These are phyloP conservation scores for Coix lacrymajobi DNA, from an alignment of 176 grass and related monocot genomes.

Conservation along the genomic window DNA sequence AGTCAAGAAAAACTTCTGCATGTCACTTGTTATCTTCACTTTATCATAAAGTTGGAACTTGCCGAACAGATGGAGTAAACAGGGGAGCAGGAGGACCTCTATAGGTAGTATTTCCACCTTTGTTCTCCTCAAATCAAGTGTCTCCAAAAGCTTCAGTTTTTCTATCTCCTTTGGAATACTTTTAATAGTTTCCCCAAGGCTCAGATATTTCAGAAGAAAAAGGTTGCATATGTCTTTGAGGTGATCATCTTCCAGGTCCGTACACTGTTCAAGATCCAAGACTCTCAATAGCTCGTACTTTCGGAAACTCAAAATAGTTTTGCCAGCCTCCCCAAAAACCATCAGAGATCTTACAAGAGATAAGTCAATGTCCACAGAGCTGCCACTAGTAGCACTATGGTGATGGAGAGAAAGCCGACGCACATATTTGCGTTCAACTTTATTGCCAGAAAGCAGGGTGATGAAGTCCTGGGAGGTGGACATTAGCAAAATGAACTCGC, in stretches of 20 bases:
- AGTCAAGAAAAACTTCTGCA: not conserved
- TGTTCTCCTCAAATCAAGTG: constrained; percentile 3
- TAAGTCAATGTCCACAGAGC: not conserved
- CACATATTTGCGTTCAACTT: not conserved
- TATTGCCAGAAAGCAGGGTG: not conserved
- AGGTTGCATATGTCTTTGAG: not conserved
- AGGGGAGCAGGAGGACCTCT: not conserved
- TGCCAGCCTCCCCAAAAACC: not conserved
- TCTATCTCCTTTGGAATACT: not conserved
- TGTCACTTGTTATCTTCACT: not conserved
- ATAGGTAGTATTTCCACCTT: not conserved
- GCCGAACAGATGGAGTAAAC: constrained; percentile 20
- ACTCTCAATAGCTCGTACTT: constrained; percentile 3
- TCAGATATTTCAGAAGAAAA: not conserved
- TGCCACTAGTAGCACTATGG: not conserved
- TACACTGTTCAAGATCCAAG: constrained; percentile 11
- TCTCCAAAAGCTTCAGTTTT: constrained; percentile 8
- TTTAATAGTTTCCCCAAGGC: not conserved
- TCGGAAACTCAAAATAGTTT: not conserved
- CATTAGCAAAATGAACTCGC: constrained; percentile 5
- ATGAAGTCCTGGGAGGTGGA: not conserved
- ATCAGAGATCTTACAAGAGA: not conserved
- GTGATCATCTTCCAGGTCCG: not conserved
- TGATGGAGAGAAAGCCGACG: constrained; percentile 6
- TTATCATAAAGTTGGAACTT: not conserved